Evolutionary conservation across 2,329 filamentous ascomycete genomes (phyloP), one percentile per base, ranked within the genome.

Genomic region (Fusarium concolor): DNA sequence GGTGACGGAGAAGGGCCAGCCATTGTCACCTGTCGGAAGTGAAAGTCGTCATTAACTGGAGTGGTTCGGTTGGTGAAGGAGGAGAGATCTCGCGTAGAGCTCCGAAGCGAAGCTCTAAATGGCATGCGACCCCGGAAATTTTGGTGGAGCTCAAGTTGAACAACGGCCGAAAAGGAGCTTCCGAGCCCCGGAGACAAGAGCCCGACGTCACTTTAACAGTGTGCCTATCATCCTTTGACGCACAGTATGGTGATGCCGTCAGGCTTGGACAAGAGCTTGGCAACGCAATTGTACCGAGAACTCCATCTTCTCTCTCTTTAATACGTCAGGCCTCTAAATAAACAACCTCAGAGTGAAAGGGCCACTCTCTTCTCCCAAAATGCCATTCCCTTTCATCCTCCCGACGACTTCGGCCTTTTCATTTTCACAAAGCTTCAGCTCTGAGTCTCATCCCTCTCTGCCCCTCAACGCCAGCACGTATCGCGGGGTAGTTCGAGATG

Each of bases 391-490:
- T 14, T 97, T 97, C 75, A 82, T 87, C 12, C 88, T 98, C 31
- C 94, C 96, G 3, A 98, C 95, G 1, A 97, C 95, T 7, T 97
- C 94, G 33, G 88, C 91, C 54, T 90, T 97, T 76, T 90, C 92
- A 52, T 95, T 97, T 76, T 91, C 92, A 22, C 85, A 90, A 37
- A 91, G 85, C 79, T 90, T 97, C 79, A 86, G 82, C 72, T 95
- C 92, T 74, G 87, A 90, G 68, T 93, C 93, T 4, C 95, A 98
- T 79, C 95, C 96, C 5, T 97, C 95, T 1, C 85, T 99, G 41
- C 93, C 94, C 24, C 87, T 95, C 72, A 87, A 88, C 55, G 90
- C 93, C 22, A 94, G 94, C 70, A 95, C 92, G 10, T 89, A 93
- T 75, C 92, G 96, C 62, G 92, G 92, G 71, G 88, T 97, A 18